These are phyloP conservation scores for Scedosporium apiospermum DNA, from an alignment of 2,329 filamentous ascomycete genomes.

Conservation along the genomic window DNA sequence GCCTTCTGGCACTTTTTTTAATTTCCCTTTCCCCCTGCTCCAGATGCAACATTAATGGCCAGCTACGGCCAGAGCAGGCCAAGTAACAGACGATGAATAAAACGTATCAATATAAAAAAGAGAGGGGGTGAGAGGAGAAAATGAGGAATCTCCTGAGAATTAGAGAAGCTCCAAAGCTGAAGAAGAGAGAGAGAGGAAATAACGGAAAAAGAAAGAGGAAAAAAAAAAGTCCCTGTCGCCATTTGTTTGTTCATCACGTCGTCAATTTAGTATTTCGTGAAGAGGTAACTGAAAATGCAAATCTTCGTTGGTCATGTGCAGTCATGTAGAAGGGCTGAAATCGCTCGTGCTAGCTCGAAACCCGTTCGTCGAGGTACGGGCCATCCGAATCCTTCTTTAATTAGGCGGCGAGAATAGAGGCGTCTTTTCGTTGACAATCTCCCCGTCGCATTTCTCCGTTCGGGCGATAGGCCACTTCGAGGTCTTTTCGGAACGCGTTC, in stretches of 20 bases:
- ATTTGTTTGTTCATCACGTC: constrained; percentile 3
- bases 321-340: neutral
- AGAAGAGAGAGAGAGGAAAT: neutral
- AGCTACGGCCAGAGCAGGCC: neutral
- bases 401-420: neutral
- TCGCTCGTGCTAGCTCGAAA: neutral
- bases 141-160: neutral
- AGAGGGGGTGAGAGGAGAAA: neutral
- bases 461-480: neutral
- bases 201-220: neutral
- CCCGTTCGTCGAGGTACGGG: neutral
- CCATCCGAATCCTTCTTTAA: neutral
- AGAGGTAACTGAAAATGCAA: neutral
- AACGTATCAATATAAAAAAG: neutral
- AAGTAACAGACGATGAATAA: neutral
- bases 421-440: constrained; percentile 1
- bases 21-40: neutral
- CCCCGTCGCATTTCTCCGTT: neutral
- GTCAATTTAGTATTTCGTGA: constrained; percentile 4
- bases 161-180: neutral
- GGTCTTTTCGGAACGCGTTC: neutral
- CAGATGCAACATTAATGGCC: neutral
- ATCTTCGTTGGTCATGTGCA: constrained; percentile 1
- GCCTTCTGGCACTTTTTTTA: neutral
- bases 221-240: neutral